Base-by-base conservation (phyloP, 345 rosid species). In the Corchorus capsularis region DNA sequence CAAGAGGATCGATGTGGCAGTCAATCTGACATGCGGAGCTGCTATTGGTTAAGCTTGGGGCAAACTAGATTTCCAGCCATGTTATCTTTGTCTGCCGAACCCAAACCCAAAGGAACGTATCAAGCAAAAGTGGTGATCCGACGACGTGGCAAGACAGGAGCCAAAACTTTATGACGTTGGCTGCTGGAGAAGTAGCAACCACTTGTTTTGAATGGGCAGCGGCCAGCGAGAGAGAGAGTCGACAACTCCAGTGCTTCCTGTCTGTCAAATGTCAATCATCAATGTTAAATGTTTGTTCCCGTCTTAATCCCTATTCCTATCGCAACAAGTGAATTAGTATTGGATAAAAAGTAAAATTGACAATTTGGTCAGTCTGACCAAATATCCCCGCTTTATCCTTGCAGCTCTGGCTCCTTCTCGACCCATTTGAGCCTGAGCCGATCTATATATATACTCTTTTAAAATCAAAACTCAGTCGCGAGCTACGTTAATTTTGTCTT, bases 131-230 rank as follows among this genome's bases (percentile, higher is more conserved):
- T 0, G 77, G 27, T 3, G 0, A 27, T 27, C 27, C 27, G 22
- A 22, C 63, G 83, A 79, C 91, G 85, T 78, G 85, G 87, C 61
- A 32, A 37, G 6, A 22, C 54, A 41, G 3, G 17, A 55, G 80
- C 89, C 89, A 72, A 19, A 75, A 59, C 71, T 60, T 76, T 75
- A 1, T 11, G 73, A 43, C 53, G 45, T 0, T 1, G 39, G 2
- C 34, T 2, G 75, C 41, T 76, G 84, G 81, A 80, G 50, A 53
- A 55, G 53, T 65, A 71, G 56, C 71, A 56, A 57, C 91, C 91
- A 76, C 86, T 73, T 63, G 77, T 70, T 82, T 54, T 54, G 77
- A 35, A 82, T 80, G 84, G 86, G 86, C 34, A 73, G 69, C 27
- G 27, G n/a, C n/a, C n/a, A n/a, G n/a, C n/a, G n/a, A n/a, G n/a